A percentile compares a stretch with the other conserved stretches of the same genome.
These are phyloP conservation scores for Blastomyces percursus DNA, from an alignment of 2,329 filamentous ascomycete genomes.

Conservation along the genomic window DNA sequence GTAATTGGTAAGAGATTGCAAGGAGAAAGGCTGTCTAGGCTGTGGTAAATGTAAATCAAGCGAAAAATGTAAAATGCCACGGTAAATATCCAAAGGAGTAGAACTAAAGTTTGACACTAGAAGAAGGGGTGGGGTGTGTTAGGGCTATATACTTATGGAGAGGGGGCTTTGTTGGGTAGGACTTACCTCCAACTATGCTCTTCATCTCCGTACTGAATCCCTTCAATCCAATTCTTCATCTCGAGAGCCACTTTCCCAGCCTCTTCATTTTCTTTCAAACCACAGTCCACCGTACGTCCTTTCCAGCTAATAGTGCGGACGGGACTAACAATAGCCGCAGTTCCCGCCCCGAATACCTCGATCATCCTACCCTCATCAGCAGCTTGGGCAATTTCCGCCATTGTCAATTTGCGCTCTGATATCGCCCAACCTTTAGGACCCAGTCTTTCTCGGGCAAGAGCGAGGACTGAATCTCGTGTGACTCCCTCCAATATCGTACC, in stretches of 20 bases:
- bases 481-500: slow-evolving; percentile 95
- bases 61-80: neutral
- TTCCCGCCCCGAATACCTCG: slow-evolving; percentile 89
- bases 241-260: slow-evolving; percentile 72
- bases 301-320: slow-evolving; percentile 84
- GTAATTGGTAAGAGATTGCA: neutral
- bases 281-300: slow-evolving; percentile 70
- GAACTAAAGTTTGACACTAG: slow-evolving; percentile 1
- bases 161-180: neutral
- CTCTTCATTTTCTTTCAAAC: slow-evolving; percentile 68
- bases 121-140: neutral
- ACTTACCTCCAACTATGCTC: slow-evolving; percentile 80
- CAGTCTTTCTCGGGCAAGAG: slow-evolving; percentile 72
- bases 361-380: slow-evolving; percentile 73
- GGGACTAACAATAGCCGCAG: slow-evolving; percentile 86
- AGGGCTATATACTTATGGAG: slow-evolving; percentile 5
- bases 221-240: slow-evolving; percentile 97
- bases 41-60: neutral
- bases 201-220: slow-evolving; percentile 88
- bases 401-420: slow-evolving; percentile 81
- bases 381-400: slow-evolving; percentile 73
- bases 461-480: slow-evolving; percentile 81
- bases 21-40: neutral
- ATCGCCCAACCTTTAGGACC: slow-evolving; percentile 79
- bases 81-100: neutral